phyloP scores from a whole-genome alignment of 148 eudicot species.

The Oxyria digyna region DNA sequence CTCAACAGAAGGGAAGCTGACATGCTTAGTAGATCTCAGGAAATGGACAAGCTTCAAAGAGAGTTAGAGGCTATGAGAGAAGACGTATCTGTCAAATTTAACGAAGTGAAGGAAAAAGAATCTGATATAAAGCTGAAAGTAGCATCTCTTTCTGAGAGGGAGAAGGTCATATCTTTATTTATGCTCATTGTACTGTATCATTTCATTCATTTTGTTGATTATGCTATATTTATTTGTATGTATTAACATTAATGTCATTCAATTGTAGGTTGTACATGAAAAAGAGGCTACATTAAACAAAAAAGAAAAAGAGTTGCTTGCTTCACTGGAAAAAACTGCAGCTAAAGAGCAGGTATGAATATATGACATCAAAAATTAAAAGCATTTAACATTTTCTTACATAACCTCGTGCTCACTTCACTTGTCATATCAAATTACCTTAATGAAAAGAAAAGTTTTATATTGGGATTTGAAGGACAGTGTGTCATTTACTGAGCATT shows the following conservation, averaged over 20 bases:
- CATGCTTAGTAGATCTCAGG: constrained; percentile 46
- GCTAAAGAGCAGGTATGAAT: constrained; percentile 67
- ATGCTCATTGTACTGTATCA: background rate
- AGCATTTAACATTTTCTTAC: background rate
- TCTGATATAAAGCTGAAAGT: constrained; percentile 29
- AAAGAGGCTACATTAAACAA: constrained; percentile 48
- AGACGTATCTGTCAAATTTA: constrained; percentile 37
- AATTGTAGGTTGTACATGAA: constrained; percentile 42
- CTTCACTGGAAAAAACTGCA: constrained; percentile 42
- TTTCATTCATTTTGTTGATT: background rate
- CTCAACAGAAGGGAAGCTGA: constrained; percentile 77
- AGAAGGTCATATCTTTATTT: constrained; percentile 38
- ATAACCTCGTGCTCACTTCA: too few species aligned
- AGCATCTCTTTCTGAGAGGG: constrained; percentile 56
- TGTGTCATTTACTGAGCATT: background rate
- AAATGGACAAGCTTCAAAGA: constrained; percentile 45
- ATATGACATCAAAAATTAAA: too few species aligned
- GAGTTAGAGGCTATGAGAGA: constrained; percentile 50
- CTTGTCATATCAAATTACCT: constrained; percentile 1
- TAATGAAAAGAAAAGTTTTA: background rate
- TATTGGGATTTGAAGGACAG: background rate
- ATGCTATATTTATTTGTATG: background rate
- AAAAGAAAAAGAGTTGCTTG: constrained; percentile 60
- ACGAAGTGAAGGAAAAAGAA: constrained; percentile 34
- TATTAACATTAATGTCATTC: background rate